Base-by-base conservation (phyloP, 1,139 yeast species). In the Nadsonia commutata region DNA sequence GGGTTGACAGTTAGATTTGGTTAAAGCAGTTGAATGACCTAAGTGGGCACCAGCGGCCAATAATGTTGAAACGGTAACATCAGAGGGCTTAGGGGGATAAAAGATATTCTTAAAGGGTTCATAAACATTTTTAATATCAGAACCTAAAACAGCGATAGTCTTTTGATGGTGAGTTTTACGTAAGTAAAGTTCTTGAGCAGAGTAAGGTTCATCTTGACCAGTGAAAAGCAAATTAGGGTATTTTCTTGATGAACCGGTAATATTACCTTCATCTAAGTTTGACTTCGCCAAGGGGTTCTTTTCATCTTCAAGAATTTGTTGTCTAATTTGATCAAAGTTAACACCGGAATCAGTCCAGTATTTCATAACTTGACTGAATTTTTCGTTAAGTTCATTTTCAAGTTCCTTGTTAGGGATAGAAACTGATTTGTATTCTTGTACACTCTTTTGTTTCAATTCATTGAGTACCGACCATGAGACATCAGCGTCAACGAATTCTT, bases 31-130 rank as follows among this genome's bases (percentile, higher is more conserved):
- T 3, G 95, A 74, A 56, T 90, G 96, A 22, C 98, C 98, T 52
- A 90, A 67, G 62, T 90, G 98, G 43, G 90, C 90, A 39, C 96
- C 97, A 0, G 97, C 85, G 3, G 96, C 94, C 62, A 88, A 60
- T 44, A 88, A 70, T 46, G 78, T 76, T 21, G 83, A 67, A 31
- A 85, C 66, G 1, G 90, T 70, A 11, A 82, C 59, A 46, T 80
- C 75, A 27, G 71, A 64, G 20, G 76, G 67, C 27, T 69, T 56
- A 31, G 70, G 67, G 13, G 95, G 95, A 20, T 66, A 60, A 43
- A 68, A 67, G 22, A 79, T 68, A 49, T 82, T 83, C 50, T 71
- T 68, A 56, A 80, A 78, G 19, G 95, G 94, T 44, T 65, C 64
- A 58, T 83, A 84, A 8, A 82, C 76, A 46, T 78, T 67, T 33